Conservation (phyloP, 805 yeast species). For the Teunomyces aglyptinius region DNA sequence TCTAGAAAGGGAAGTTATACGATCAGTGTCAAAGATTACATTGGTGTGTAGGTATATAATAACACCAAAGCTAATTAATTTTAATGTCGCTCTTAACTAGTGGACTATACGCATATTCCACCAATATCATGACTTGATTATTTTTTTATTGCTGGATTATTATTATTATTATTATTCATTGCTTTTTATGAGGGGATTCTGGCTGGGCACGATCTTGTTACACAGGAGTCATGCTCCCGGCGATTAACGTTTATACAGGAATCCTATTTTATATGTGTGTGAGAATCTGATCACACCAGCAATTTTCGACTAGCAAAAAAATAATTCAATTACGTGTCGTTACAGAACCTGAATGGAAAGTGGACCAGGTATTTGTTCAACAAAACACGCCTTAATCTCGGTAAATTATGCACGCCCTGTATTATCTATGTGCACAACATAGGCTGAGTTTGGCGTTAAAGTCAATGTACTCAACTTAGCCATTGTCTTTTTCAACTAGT, state of each 20-base stretch:
- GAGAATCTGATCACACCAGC: not conserved
- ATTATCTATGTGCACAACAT: not conserved
- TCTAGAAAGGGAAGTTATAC: slow-evolving; percentile 15
- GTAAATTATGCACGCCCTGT: not conserved
- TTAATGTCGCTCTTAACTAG: not conserved
- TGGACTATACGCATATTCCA: not conserved
- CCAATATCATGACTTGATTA: not conserved
- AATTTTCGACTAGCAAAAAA: not conserved
- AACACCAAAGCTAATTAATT: not conserved
- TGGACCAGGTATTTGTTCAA: not conserved
- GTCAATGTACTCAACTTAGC: not conserved
- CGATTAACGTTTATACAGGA: too few relatives aligned
- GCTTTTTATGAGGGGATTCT: too few relatives aligned
- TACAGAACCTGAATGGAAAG: not conserved
- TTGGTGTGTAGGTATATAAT: slow-evolving; percentile 12
- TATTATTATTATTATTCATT: too few relatives aligned
- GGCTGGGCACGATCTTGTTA: too few relatives aligned
- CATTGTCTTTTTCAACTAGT: not conserved
- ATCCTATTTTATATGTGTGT: not conserved
- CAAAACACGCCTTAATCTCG: not conserved
- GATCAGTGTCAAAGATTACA: slow-evolving; percentile 22
- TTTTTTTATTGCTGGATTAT: not conserved
- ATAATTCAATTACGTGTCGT: not conserved
- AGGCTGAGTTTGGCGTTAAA: not conserved
- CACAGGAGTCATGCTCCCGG: too few relatives aligned